Percentiles rank a stretch among this genome's conserved stretches.
phyloP scores from a whole-genome alignment of 192 early-diverging fungal species.

The Rhizoclosmatium sp. region DNA sequence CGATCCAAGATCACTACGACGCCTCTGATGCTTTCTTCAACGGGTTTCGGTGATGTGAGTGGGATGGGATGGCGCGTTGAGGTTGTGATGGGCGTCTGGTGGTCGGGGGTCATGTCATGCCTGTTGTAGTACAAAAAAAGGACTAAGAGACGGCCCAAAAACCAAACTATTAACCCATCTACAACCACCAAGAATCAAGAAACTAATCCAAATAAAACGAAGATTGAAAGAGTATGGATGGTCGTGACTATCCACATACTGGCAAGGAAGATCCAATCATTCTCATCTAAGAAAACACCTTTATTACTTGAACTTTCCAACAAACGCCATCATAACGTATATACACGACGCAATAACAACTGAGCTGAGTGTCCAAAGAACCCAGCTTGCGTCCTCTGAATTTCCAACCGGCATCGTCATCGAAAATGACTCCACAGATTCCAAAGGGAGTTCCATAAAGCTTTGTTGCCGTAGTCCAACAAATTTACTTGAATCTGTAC shows the following conservation, averaged over 20 bases:
- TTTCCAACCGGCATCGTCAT: constrained; percentile 13
- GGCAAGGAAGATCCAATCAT: background rate
- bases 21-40: background rate
- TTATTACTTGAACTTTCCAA: background rate
- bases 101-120: background rate
- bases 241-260: background rate
- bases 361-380: background rate
- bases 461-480: background rate
- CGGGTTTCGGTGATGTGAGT: background rate
- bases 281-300: background rate
- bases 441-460: background rate
- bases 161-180: background rate
- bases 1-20: background rate
- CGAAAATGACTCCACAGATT: background rate
- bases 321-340: constrained; percentile 16
- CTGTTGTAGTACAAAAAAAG: background rate
- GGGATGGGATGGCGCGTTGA: background rate
- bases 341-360: constrained; percentile 4
- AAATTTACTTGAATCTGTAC: no score
- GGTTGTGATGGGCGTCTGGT: background rate
- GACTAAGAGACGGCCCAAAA: background rate
- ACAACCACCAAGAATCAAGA: background rate
- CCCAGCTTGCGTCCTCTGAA: background rate
- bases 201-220: background rate
- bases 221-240: background rate